phyloP scores from a whole-genome alignment of 148 eudicot genomes.

The Nyssa sinensis region DNA sequence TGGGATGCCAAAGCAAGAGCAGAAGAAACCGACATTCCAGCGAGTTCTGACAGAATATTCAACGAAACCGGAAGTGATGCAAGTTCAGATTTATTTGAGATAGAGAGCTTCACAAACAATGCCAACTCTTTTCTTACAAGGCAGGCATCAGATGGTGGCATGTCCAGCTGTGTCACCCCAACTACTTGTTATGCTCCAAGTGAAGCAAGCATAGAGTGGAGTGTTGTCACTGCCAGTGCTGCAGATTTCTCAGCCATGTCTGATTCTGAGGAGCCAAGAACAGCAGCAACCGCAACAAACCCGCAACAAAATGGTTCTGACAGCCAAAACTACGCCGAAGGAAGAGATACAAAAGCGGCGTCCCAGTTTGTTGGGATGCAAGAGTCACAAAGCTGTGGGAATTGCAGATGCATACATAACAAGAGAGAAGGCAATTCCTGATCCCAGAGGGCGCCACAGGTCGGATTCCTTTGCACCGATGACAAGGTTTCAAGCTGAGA shows the following conservation, averaged over 20 bases:
- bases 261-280: conserved; percentile 42
- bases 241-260: conserved; percentile 56
- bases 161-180: conserved; percentile 31
- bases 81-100: conserved; percentile 24
- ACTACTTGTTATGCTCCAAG: conserved; percentile 65
- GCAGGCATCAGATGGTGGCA: conserved; percentile 23
- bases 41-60: not conserved
- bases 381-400: conserved; percentile 65
- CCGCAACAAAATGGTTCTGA: not conserved
- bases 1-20: conserved; percentile 36
- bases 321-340: not conserved
- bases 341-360: conserved; percentile 28
- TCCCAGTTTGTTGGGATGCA: conserved; percentile 55
- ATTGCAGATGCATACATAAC: conserved; percentile 47
- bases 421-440: conserved; percentile 1
- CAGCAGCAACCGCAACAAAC: conserved; percentile 7
- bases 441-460: conserved; percentile 24
- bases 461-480: conserved; percentile 28
- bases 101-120: conserved; percentile 24
- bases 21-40: conserved; percentile 12
- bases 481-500: conserved; percentile 45
- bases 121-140: conserved; percentile 32
- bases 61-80: conserved; percentile 9
- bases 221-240: conserved; percentile 76
- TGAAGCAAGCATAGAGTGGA: conserved; percentile 88